Conservation (phyloP, 257 asterid species). For the Thymus mandschuricus region DNA sequence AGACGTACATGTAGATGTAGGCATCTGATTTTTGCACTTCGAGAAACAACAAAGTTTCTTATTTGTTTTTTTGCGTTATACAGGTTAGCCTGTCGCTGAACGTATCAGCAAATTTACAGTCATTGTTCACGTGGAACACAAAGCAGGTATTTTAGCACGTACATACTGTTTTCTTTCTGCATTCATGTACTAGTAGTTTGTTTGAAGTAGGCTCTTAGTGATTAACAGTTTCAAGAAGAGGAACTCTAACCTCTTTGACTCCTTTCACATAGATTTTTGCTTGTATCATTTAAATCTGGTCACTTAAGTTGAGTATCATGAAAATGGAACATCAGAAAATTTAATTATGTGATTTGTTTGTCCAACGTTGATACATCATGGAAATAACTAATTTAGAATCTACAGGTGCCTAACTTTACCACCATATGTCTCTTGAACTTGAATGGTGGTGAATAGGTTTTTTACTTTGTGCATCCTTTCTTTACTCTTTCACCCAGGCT, state of each 20-base stretch:
- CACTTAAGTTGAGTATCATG: not conserved
- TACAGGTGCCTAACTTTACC: not conserved
- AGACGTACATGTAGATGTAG: not conserved
- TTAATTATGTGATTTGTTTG: not conserved
- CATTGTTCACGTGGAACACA: conserved; percentile 70
- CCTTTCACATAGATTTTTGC: not conserved
- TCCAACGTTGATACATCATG: not conserved
- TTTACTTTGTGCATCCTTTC: not conserved
- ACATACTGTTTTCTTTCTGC: conserved; percentile 6
- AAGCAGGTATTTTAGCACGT: conserved; percentile 52
- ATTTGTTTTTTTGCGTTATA: conserved; percentile 21
- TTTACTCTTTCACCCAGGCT: not conserved
- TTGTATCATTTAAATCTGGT: not conserved
- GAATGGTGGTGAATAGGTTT: too few species aligned
- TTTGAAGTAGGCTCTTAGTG: not conserved
- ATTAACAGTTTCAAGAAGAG: not conserved
- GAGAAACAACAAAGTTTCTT: not conserved
- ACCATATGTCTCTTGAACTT: too few species aligned
- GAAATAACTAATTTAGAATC: conserved; percentile 15
- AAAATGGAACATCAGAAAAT: not conserved
- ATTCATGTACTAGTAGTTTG: not conserved
- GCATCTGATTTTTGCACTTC: not conserved
- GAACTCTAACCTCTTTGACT: not conserved
- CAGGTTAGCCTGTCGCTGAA: conserved; percentile 72
- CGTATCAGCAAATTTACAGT: conserved; percentile 55